phyloP scores from a whole-genome alignment of 306 rosid species.

The Malus asiatica region DNA sequence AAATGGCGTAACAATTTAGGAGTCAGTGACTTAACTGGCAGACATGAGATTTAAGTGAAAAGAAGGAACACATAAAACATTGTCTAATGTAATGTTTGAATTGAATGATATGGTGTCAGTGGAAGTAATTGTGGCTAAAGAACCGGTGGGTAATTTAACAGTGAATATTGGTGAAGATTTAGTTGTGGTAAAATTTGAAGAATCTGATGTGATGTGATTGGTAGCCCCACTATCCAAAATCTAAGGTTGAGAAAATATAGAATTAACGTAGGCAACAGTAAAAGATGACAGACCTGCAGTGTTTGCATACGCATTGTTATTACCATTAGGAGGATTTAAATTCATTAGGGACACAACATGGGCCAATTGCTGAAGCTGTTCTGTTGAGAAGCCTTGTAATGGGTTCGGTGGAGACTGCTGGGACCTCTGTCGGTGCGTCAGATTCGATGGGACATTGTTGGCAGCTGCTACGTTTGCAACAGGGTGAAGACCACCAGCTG shows the following conservation, averaged over 20 bases:
- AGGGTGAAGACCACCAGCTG: no score
- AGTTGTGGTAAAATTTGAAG: not conserved
- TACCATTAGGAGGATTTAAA: not conserved
- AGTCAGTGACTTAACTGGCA: no score
- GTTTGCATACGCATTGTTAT: not conserved
- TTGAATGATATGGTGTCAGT: no score
- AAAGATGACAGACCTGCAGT: not conserved
- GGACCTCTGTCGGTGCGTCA: no score
- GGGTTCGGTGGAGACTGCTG: no score
- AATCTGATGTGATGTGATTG: slow-evolving; percentile 1
- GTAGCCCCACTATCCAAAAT: not conserved
- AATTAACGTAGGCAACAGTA: no score
- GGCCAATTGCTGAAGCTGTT: not conserved
- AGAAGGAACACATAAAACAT: not conserved
- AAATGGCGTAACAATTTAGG: no score
- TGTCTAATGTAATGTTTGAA: no score
- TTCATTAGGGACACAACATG: not conserved
- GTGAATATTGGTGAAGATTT: not conserved
- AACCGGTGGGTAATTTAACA: slow-evolving; percentile 3
- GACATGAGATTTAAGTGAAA: no score
- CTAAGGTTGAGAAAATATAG: no score
- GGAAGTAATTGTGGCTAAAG: not conserved
- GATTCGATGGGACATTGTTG: no score
- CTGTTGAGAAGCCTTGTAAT: not conserved
- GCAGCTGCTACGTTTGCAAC: no score